These are phyloP conservation scores for Podaxis carcinomalis DNA, from an alignment of 768 basidiomycete genomes.

Conservation along the genomic window DNA sequence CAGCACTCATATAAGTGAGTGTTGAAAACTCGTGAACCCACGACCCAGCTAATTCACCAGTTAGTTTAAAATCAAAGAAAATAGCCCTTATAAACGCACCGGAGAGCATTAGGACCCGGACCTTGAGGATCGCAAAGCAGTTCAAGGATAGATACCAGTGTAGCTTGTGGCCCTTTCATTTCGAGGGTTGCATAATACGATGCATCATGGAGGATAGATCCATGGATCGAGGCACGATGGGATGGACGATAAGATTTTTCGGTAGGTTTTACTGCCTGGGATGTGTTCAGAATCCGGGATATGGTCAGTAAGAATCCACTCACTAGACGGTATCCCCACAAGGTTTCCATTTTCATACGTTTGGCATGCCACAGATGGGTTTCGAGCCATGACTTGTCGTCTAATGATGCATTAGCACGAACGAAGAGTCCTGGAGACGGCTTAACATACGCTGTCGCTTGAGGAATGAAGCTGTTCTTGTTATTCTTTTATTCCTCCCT, in stretches of 20 bases:
- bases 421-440: background rate
- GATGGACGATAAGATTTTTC: slow-evolving; percentile 92
- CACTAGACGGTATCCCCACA: slow-evolving; percentile 91
- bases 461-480: slow-evolving; percentile 55
- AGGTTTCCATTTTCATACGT: slow-evolving; percentile 89
- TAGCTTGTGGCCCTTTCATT: slow-evolving; percentile 56
- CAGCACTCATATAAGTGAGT: slow-evolving; percentile 61
- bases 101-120: slow-evolving; percentile 51
- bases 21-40: slow-evolving; percentile 63
- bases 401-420: slow-evolving; percentile 32
- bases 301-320: slow-evolving; percentile 12
- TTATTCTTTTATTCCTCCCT: slow-evolving; percentile 56
- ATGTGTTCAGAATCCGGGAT: background rate
- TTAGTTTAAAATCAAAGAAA: background rate
- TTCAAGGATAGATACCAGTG: slow-evolving; percentile 49
- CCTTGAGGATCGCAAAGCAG: slow-evolving; percentile 63
- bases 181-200: slow-evolving; percentile 81
- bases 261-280: slow-evolving; percentile 77
- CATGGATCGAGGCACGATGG: slow-evolving; percentile 82
- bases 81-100: slow-evolving; percentile 34
- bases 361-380: slow-evolving; percentile 98
- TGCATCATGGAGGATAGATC: slow-evolving; percentile 85
- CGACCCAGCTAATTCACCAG: slow-evolving; percentile 43
- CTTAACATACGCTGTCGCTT: slow-evolving; percentile 65
- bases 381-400: slow-evolving; percentile 88